A percentile compares a stretch with the other conserved stretches of the same genome.
These are phyloP conservation scores for Circinella minor DNA, from an alignment of 371 early-diverging fungal genomes.

Conservation along the genomic window DNA sequence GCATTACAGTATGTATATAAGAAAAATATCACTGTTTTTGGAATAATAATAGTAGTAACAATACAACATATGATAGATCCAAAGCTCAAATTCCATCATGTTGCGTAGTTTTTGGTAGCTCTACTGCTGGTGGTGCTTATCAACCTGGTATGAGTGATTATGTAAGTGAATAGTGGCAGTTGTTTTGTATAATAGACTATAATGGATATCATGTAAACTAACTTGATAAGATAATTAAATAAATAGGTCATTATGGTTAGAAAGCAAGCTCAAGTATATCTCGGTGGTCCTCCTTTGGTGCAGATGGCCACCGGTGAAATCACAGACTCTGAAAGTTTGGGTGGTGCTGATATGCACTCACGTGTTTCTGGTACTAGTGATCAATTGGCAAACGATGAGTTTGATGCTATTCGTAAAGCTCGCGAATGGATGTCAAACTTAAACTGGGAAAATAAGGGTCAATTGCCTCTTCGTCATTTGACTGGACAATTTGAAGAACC, in stretches of 20 bases:
- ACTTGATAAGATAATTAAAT: background rate
- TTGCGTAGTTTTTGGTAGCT: constrained; percentile 75
- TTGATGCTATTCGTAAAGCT: constrained; percentile 67
- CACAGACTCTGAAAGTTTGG: constrained; percentile 72
- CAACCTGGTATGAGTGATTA: constrained; percentile 80
- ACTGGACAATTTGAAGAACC: constrained; percentile 62
- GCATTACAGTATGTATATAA: constrained; percentile 53
- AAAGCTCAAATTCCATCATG: constrained; percentile 72
- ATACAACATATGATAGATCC: constrained; percentile 46
- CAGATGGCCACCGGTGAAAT: constrained; percentile 82
- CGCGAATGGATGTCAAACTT: constrained; percentile 70
- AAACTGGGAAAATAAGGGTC: constrained; percentile 66
- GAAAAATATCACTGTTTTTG: no score
- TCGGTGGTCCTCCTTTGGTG: constrained; percentile 80
- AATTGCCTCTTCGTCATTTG: constrained; percentile 57
- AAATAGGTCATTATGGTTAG: constrained; percentile 11
- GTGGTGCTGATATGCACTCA: constrained; percentile 82
- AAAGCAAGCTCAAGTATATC: constrained; percentile 75
- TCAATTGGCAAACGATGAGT: constrained; percentile 69
- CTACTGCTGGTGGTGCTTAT: constrained; percentile 84
- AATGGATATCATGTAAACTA: constrained; percentile 58
- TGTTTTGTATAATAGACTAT: background rate
- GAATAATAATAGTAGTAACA: no score
- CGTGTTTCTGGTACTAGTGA: constrained; percentile 70
- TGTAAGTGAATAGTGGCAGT: constrained; percentile 57